phyloP scores from a whole-genome alignment of 140 eudicot genomes.

The Flaveria floridana region DNA sequence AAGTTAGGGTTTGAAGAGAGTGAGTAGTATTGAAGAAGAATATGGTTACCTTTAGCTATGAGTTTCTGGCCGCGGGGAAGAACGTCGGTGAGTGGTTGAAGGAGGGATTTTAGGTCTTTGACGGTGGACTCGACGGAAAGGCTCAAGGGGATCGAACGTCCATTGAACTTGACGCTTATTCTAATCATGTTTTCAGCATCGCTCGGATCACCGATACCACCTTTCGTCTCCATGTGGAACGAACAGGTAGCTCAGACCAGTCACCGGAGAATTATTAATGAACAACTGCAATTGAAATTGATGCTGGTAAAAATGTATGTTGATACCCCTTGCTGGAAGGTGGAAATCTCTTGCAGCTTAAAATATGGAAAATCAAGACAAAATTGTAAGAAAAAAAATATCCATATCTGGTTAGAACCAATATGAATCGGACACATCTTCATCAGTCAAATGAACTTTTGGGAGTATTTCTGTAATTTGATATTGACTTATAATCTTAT shows the following conservation, averaged over 20 bases:
- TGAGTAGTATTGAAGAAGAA: not conserved
- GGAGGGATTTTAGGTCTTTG: constrained; percentile 64
- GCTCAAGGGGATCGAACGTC: constrained; percentile 63
- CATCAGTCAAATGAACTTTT: too few relatives aligned
- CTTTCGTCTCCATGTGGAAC: constrained; percentile 38
- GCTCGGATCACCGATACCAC: not conserved
- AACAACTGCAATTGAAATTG: not conserved
- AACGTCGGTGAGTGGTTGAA: constrained; percentile 84
- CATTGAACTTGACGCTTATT: constrained; percentile 69
- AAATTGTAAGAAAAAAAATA: too few relatives aligned
- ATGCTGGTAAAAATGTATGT: too few relatives aligned
- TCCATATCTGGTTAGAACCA: too few relatives aligned
- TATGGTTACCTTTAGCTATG: constrained; percentile 60
- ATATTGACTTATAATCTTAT: too few relatives aligned
- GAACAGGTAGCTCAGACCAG: not conserved
- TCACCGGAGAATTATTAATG: not conserved
- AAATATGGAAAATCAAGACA: too few relatives aligned
- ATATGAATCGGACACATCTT: too few relatives aligned
- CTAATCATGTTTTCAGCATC: constrained; percentile 18
- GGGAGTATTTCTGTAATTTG: too few relatives aligned
- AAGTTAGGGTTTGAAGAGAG: not conserved
- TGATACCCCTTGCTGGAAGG: too few relatives aligned
- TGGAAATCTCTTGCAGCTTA: too few relatives aligned
- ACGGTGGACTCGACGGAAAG: constrained; percentile 55
- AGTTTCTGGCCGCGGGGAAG: constrained; percentile 98